Conservation (phyloP, 768 basidiomycete species). For the Cubamyces lactineus region DNA sequence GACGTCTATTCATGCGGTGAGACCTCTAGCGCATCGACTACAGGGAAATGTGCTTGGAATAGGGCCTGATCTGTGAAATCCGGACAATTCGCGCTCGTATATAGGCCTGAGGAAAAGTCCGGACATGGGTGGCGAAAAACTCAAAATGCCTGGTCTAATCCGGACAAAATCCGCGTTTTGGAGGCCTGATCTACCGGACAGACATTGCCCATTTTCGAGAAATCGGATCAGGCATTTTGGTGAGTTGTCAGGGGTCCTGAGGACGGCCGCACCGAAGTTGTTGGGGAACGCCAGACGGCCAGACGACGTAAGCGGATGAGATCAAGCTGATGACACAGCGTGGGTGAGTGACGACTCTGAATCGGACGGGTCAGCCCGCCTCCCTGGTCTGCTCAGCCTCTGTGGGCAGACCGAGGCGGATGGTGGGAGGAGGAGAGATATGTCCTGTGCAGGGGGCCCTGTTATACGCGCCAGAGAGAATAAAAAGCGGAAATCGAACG, state of each 20-base stretch:
- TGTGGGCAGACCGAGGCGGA: background rate
- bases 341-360: background rate
- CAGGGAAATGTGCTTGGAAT: too few relatives aligned
- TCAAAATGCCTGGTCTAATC: too few relatives aligned
- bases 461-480: slow-evolving; percentile 1
- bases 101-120: too few relatives aligned
- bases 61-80: too few relatives aligned
- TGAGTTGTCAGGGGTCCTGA: background rate
- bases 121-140: too few relatives aligned
- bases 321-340: slow-evolving; percentile 15
- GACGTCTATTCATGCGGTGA: too few relatives aligned
- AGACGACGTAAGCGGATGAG: background rate
- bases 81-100: too few relatives aligned
- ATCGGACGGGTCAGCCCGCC: background rate
- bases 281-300: slow-evolving; percentile 8
- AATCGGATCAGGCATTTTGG: too few relatives aligned
- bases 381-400: background rate
- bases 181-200: too few relatives aligned
- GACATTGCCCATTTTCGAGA: too few relatives aligned
- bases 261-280: slow-evolving; percentile 3
- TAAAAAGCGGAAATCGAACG: slow-evolving; percentile 10
- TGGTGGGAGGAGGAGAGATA: background rate
- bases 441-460: background rate
- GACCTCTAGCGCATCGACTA: too few relatives aligned
- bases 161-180: too few relatives aligned